phyloP scores from a whole-genome alignment of 2,329 filamentous ascomycete species.

The Metarhizium sp. region DNA sequence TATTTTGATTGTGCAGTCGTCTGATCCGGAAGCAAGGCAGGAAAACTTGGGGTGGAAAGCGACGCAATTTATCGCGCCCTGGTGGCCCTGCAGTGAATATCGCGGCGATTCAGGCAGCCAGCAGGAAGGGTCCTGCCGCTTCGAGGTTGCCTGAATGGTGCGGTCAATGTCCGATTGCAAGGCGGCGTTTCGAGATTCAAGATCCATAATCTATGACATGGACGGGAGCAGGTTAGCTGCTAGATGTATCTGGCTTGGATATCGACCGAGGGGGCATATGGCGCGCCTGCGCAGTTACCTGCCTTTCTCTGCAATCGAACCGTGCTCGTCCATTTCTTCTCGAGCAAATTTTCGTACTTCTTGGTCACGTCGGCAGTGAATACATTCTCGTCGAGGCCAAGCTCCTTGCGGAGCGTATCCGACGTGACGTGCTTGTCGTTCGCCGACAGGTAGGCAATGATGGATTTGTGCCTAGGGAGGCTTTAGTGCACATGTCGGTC shows the following conservation, averaged over 20 bases:
- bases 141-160: constrained; percentile 65
- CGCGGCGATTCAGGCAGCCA: constrained; percentile 84
- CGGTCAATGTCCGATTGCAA: constrained; percentile 79
- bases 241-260: rapidly evolving
- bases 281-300: neutral
- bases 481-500: constrained; percentile 2
- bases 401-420: neutral
- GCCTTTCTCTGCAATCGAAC: constrained; percentile 6
- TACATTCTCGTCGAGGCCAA: constrained; percentile 2
- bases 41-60: constrained; percentile 94
- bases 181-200: constrained; percentile 63
- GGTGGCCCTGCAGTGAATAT: constrained; percentile 75
- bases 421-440: neutral
- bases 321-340: neutral
- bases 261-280: too few relatives aligned
- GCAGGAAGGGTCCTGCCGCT: constrained; percentile 67
- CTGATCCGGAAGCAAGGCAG: constrained; percentile 82
- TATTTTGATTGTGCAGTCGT: constrained; percentile 90
- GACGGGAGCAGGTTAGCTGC: neutral
- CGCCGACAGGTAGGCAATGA: neutral
- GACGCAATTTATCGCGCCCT: constrained; percentile 71
- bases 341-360: neutral
- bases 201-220: constrained; percentile 71
- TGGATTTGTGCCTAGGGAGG: constrained; percentile 1
- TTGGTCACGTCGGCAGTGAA: constrained; percentile 3